These are phyloP conservation scores for Zizania latifolia DNA, from an alignment of 176 grass and related monocot genomes.

Conservation along the genomic window DNA sequence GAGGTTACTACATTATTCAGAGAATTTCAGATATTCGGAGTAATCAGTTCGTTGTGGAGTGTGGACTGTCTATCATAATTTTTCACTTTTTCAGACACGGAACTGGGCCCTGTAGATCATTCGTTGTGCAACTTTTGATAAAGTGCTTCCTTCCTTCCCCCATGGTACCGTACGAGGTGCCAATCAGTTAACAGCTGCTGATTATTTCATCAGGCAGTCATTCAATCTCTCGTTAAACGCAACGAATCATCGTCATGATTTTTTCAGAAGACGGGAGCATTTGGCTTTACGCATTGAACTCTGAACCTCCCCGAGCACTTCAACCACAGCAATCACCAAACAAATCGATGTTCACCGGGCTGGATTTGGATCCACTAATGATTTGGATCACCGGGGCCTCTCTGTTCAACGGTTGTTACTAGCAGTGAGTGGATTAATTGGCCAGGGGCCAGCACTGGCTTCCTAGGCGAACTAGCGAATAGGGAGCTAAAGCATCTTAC, in stretches of 20 bases:
- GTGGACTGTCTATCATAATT: background rate
- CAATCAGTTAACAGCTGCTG: too few species aligned
- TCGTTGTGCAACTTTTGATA: background rate
- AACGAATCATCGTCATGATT: background rate
- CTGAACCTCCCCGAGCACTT: background rate
- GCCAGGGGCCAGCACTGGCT: too few species aligned
- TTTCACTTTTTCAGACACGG: background rate
- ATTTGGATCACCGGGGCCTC: too few species aligned
- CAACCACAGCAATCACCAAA: slow-evolving; percentile 14
- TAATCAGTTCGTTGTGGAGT: background rate
- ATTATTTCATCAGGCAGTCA: background rate
- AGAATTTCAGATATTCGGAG: too few species aligned
- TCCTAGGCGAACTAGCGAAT: too few species aligned
- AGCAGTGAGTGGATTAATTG: too few species aligned
- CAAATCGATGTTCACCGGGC: background rate
- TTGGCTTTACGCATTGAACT: background rate
- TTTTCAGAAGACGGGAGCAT: background rate
- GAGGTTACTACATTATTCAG: too few species aligned
- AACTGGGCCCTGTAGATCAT: background rate
- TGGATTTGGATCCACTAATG: background rate
- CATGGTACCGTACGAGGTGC: background rate
- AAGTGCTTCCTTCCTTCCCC: background rate
- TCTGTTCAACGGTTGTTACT: too few species aligned
- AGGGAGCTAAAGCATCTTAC: too few species aligned
- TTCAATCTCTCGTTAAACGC: background rate